Evolutionary conservation across 2,329 filamentous ascomycete species (phyloP).

Genomic region (Graphilbum fragrans): DNA sequence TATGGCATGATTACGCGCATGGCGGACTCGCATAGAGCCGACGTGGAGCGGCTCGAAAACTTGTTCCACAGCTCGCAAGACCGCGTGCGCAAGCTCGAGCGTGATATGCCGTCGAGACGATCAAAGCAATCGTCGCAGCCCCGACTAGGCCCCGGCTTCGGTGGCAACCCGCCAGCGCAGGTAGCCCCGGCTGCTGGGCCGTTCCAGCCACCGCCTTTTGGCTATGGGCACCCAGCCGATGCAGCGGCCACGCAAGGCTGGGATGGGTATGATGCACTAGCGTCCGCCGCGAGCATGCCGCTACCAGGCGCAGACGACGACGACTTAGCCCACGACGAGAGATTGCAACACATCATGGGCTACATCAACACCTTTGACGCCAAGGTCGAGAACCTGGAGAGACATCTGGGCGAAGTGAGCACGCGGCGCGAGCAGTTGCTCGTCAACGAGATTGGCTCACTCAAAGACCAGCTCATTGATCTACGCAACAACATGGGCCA

Average conservation of each 20-base stretch:
- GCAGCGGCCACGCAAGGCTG: not conserved
- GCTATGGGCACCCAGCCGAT: no score
- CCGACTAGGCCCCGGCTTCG: no score
- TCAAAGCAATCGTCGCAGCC: not conserved
- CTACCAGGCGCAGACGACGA: not conserved
- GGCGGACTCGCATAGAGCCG: constrained; percentile 5
- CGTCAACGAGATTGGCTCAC: constrained; percentile 47
- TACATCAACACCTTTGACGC: constrained; percentile 39
- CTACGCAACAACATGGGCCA: constrained; percentile 44
- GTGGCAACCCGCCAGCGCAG: not conserved
- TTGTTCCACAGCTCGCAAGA: constrained; percentile 7
- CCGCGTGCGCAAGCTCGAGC: constrained; percentile 10
- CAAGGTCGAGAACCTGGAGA: constrained; percentile 44
- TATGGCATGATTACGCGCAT: constrained; percentile 27
- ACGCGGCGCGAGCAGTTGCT: constrained; percentile 48
- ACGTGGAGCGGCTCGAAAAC: constrained; percentile 9
- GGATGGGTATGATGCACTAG: not conserved
- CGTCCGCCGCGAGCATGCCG: not conserved
- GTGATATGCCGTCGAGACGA: constrained; percentile 1
- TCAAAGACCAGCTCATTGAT: constrained; percentile 52
- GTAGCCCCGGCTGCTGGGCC: not conserved
- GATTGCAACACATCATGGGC: constrained; percentile 28
- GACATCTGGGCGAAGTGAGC: constrained; percentile 45
- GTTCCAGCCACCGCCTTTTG: not conserved
- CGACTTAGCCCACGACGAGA: constrained; percentile 9